These are phyloP conservation scores for Mesotaenium endlicherianum DNA, from an alignment of 139 green algal species.

Conservation along the genomic window DNA sequence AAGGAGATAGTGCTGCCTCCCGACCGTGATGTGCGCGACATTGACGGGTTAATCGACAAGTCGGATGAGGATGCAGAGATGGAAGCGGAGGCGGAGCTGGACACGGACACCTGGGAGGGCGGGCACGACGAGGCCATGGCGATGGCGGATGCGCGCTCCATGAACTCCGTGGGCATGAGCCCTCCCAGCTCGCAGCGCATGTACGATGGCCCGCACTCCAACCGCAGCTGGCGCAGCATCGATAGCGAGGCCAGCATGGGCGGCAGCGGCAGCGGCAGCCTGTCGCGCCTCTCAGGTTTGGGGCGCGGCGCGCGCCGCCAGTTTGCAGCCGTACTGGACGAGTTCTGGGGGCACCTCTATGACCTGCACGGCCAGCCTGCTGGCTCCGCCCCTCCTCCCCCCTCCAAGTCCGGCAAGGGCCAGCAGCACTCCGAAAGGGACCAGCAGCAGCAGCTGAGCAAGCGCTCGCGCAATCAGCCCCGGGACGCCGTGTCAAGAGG, in stretches of 20 bases:
- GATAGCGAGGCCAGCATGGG: neutral
- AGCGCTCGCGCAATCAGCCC: too few species aligned
- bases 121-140: neutral
- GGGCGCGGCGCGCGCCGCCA: slow-evolving; percentile 38
- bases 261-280: slow-evolving; percentile 12
- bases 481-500: too few species aligned
- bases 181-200: neutral
- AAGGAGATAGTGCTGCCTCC: too few species aligned
- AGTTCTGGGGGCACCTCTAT: slow-evolving; percentile 60
- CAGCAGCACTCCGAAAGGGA: too few species aligned
- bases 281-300: slow-evolving; percentile 10
- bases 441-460: too few species aligned
- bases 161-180: neutral
- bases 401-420: neutral
- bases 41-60: neutral
- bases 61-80: neutral
- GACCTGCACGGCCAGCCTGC: slow-evolving; percentile 59
- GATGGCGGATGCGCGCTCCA: neutral
- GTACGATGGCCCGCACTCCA: neutral
- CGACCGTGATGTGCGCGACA: too few species aligned
- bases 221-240: neutral
- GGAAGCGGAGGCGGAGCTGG: neutral
- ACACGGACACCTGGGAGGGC: neutral
- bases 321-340: slow-evolving; percentile 56
- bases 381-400: neutral